phyloP scores from a whole-genome alignment of 2,329 filamentous ascomycete species.

The Ascochyta koolunga region DNA sequence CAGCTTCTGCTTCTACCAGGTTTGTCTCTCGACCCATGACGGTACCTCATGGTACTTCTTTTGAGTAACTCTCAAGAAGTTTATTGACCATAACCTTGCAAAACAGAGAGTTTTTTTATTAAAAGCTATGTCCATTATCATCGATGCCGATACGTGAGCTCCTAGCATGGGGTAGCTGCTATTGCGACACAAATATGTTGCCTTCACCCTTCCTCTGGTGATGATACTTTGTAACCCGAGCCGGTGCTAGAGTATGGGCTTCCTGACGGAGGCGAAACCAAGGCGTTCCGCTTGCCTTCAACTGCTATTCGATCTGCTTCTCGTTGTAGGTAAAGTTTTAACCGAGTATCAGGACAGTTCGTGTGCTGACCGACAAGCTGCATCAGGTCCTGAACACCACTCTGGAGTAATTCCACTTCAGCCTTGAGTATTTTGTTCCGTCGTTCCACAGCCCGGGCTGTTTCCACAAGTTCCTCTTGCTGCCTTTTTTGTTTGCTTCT shows the following conservation, averaged over 20 bases:
- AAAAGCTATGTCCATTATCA: neutral
- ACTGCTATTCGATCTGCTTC: slow-evolving; percentile 32
- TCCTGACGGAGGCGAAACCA: neutral
- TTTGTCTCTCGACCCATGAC: neutral
- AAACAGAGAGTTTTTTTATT: neutral
- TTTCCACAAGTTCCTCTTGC: slow-evolving; percentile 56
- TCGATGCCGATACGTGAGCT: neutral
- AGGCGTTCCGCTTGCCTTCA: neutral
- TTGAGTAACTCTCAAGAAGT: neutral
- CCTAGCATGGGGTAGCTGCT: neutral
- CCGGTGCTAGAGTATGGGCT: neutral
- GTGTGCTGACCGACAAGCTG: slow-evolving; percentile 31
- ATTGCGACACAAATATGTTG: neutral
- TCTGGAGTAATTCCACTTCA: slow-evolving; percentile 34
- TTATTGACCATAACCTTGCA: neutral
- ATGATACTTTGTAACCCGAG: neutral
- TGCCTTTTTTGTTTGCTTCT: slow-evolving; percentile 68
- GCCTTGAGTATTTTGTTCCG: slow-evolving; percentile 38
- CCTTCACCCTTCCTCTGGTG: neutral
- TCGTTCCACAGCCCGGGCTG: slow-evolving; percentile 41
- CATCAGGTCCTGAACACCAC: slow-evolving; percentile 31
- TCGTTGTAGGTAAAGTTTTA: slow-evolving; percentile 34
- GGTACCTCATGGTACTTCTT: neutral
- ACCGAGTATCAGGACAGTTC: slow-evolving; percentile 32
- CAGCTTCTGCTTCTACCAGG: neutral